Conservation (phyloP, 1,284 basidiomycete genomes). For the Papiliotrema fonsecae region DNA sequence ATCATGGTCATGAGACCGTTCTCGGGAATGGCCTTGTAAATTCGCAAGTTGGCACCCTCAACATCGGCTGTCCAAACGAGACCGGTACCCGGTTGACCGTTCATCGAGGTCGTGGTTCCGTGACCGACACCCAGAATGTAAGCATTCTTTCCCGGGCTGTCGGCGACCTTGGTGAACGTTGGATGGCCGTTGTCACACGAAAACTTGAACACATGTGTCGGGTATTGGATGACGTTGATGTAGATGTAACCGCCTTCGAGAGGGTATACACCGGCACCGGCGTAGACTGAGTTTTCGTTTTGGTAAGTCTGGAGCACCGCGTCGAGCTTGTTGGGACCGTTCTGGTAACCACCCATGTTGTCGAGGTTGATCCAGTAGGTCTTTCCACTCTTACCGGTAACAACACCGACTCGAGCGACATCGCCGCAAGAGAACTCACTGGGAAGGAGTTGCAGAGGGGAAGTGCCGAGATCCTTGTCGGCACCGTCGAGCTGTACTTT, state of each 20-base stretch:
- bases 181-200: slow-evolving; percentile 10
- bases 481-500: slow-evolving; percentile 12
- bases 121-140: slow-evolving; percentile 13
- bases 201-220: slow-evolving; percentile 13
- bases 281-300: slow-evolving; percentile 14
- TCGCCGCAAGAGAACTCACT: slow-evolving; percentile 13
- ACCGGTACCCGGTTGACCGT: slow-evolving; percentile 11
- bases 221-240: slow-evolving; percentile 15
- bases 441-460: slow-evolving; percentile 8
- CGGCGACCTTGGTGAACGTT: slow-evolving; percentile 13
- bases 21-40: slow-evolving; percentile 12
- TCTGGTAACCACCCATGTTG: slow-evolving; percentile 14
- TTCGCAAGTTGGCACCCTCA: slow-evolving; percentile 8
- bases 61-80: slow-evolving; percentile 12
- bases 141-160: slow-evolving; percentile 13
- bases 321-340: slow-evolving; percentile 13
- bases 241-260: slow-evolving; percentile 13
- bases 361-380: slow-evolving; percentile 13
- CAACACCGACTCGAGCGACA: slow-evolving; percentile 10
- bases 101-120: slow-evolving; percentile 9
- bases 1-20: slow-evolving; percentile 11
- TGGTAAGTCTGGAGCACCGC: slow-evolving; percentile 10
- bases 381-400: slow-evolving; percentile 11
- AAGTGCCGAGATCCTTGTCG: slow-evolving; percentile 12
- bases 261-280: slow-evolving; percentile 12